Evolutionary conservation across 345 rosid species (phyloP).

Genomic region (Psidium guajava): DNA sequence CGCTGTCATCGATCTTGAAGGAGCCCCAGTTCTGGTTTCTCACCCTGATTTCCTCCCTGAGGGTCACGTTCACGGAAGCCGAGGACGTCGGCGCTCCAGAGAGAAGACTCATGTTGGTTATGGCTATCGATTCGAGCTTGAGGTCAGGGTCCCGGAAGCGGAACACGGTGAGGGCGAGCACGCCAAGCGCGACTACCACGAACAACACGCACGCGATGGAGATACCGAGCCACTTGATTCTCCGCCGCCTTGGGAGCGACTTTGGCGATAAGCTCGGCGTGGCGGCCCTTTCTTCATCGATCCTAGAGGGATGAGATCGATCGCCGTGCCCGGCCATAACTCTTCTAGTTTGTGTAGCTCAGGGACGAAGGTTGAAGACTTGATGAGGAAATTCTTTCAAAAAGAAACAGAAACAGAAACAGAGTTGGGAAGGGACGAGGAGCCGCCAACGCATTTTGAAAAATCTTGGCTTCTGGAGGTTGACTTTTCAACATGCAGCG

Average conservation of each 20-base stretch:
- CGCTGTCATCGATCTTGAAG: neutral
- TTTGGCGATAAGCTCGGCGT: neutral
- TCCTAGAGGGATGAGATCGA: neutral
- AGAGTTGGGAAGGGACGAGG: neutral
- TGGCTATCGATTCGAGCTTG: neutral
- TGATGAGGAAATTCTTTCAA: neutral
- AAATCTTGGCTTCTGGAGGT: neutral
- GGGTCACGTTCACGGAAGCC: neutral
- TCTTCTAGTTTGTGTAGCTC: neutral
- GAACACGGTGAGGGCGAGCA: neutral
- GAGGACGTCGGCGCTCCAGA: neutral
- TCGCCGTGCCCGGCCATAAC: neutral
- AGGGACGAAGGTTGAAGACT: neutral
- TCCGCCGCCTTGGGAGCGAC: neutral
- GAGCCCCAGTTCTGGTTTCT: neutral
- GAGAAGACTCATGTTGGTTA: neutral
- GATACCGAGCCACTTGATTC: neutral
- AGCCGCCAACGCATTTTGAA: neutral
- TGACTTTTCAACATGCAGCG: neutral
- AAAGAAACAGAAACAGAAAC: too few relatives aligned
- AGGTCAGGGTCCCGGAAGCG: neutral
- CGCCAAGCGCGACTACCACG: neutral
- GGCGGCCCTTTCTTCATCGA: neutral
- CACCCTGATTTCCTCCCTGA: neutral
- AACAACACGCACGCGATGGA: neutral